phyloP scores from a whole-genome alignment of 2,329 filamentous ascomycete genomes.

The Claviceps maximensis region DNA sequence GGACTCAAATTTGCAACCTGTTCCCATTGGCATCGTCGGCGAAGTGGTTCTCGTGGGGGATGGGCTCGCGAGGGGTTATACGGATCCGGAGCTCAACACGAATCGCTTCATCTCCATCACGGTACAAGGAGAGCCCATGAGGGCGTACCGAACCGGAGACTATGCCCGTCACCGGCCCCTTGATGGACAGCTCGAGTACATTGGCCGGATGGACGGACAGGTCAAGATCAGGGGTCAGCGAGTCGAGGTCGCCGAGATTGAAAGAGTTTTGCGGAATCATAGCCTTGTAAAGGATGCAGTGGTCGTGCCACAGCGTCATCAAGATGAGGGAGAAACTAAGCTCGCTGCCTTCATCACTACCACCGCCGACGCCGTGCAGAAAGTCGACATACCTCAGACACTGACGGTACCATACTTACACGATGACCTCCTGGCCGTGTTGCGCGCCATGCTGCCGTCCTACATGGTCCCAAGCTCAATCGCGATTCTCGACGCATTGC shows the following conservation, averaged over 20 bases:
- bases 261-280: not conserved
- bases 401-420: not conserved
- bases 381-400: not conserved
- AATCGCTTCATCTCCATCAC: not conserved
- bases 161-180: not conserved
- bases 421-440: not conserved
- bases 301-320: not conserved
- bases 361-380: not conserved
- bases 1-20: not conserved
- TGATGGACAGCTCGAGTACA: not conserved
- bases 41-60: not conserved
- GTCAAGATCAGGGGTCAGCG: not conserved
- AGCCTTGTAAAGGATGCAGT: not conserved
- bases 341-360: not conserved
- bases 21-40: not conserved
- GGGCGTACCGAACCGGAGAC: not conserved
- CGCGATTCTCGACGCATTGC: slow-evolving; percentile 7
- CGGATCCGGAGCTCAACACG: not conserved
- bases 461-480: slow-evolving; percentile 14
- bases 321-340: not conserved
- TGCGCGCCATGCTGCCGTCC: slow-evolving; percentile 5
- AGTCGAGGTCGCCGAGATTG: not conserved
- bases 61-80: slow-evolving; percentile 3
- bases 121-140: not conserved
- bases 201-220: not conserved